Base-by-base conservation (phyloP, 768 basidiomycete species). In the Mycena chlorophos region DNA sequence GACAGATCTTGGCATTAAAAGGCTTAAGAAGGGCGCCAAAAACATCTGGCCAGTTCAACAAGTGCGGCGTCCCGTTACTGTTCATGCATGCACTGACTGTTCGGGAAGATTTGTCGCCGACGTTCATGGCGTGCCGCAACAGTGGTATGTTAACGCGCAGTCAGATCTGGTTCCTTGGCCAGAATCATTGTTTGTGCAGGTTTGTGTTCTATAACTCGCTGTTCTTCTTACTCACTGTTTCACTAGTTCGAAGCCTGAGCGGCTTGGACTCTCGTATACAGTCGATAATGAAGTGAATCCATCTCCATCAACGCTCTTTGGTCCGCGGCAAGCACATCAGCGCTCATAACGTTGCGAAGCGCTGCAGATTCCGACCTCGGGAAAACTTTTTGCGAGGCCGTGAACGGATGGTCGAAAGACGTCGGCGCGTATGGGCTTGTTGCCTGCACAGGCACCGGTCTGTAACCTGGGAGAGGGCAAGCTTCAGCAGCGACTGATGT, bases 1-100 rank as follows among this genome's bases (percentile, higher is more conserved):
- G 73, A 2, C 70, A 67, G 5, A 74, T 86, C 38, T 76, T 84
- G 54, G 68, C 68, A 28, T 67, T 81, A 54, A 73, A 75, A 49
- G 64, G 73, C 20, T 45, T 85, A 28, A 63, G 67, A 46, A 68
- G 74, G 22, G 76, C 65, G 3, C 67, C 73, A 26, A 75, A 73
- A 1, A 58, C 60, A 16, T 73, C 73, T 16, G 81, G 81, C 19
- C 51, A 57, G 6, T 68, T 82, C 49, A 71, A 74, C 2, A 63
- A 68, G 75, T 78, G 56, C 27, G 71, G 14, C 20, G 10, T 5
- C 52, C 46, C n/a, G 51, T 42, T 60, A 8, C 27, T 17, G 8
- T 45, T 22, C 49, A 19, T 34, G 29, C 19, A 17, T 22, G 25
- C 54, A 42, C 25, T 38, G 5, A 26, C 38, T 39, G n/a, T 38